Evolutionary conservation across 805 yeast species (phyloP), one percentile per base, ranked within the genome.

Genomic region (Candida golubevii): DNA sequence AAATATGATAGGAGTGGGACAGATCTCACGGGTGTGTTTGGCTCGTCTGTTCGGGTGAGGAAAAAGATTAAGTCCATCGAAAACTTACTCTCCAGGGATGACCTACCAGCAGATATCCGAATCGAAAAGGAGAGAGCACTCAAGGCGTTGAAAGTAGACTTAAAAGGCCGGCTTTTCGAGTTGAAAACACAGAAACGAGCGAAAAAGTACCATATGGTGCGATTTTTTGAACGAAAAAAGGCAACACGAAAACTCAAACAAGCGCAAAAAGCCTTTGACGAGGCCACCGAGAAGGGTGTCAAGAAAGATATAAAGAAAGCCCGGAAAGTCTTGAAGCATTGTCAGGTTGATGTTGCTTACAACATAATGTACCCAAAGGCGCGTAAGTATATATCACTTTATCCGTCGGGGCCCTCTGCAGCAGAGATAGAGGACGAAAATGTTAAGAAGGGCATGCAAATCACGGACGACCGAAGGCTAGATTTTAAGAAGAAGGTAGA

Each of bases 161-260:
- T 85, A 43, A 69, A 69, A 38, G 70, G 71, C 34, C 76, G 78
- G 13, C 72, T 74, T 47, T 48, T 62, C 33, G 65, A 65, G 28
- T 66, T 69, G 38, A 72, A 69, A 51, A 76, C 78, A 13, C 76
- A 73, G 50, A 72, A 75, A 42, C 66, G 72, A 33, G 79, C 88
- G 10, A 77, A 81, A 53, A 86, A 83, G 66, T 93, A 93, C 62
- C 97, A 88, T 60, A 89, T 88, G 90, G 88, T 93, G 39, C 77
- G 91, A 53, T 93, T 93, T 60, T 88, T 93, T 50, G 98, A 90
- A 63, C 80, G 77, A 59, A 88, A 88, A 67, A 90, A 89, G 73
- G 93, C 96, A 0, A 54, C 79, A 26, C 77, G 96, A 59, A 77
- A 71, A 46, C 79, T 86, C 58, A 85, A 83, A 51, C 75, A 69